Percentiles rank a stretch among this genome's conserved stretches.
Evolutionary conservation across 116 monocot genomes (phyloP).

Genomic region (Posidonia oceanica): DNA sequence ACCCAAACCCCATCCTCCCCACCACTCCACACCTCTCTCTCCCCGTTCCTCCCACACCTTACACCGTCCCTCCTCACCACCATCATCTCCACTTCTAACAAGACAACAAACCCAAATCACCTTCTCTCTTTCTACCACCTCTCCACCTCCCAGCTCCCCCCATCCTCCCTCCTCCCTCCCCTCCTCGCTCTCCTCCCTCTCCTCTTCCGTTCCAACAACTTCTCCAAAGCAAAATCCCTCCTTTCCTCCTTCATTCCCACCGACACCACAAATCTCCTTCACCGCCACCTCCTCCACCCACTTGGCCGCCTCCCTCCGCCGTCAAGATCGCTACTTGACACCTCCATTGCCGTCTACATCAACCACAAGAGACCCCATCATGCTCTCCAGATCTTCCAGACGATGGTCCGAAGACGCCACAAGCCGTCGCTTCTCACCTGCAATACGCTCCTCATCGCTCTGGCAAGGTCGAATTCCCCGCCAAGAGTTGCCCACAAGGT

Average conservation of each 20-base stretch:
- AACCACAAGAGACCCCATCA: slow-evolving; percentile 32
- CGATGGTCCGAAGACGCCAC: slow-evolving; percentile 49
- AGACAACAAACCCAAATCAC: slow-evolving; percentile 2
- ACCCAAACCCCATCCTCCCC: slow-evolving; percentile 6
- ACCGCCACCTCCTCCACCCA: slow-evolving; percentile 41
- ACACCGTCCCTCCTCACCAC: not conserved
- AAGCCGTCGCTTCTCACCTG: slow-evolving; percentile 54
- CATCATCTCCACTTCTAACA: slow-evolving; percentile 23
- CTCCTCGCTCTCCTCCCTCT: slow-evolving; percentile 36
- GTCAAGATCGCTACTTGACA: slow-evolving; percentile 44
- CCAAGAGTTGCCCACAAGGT: slow-evolving; percentile 18
- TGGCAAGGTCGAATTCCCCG: slow-evolving; percentile 34
- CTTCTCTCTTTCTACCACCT: slow-evolving; percentile 18
- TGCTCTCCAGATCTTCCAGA: slow-evolving; percentile 55
- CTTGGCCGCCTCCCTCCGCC: slow-evolving; percentile 13
- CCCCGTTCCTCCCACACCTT: slow-evolving; percentile 10
- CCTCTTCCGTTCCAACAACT: slow-evolving; percentile 30
- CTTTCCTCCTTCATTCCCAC: slow-evolving; percentile 53
- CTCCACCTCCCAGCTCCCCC: slow-evolving; percentile 10
- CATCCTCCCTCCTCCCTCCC: slow-evolving; percentile 14
- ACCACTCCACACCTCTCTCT: slow-evolving; percentile 7
- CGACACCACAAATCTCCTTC: slow-evolving; percentile 37
- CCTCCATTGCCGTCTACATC: slow-evolving; percentile 48
- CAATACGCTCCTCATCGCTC: slow-evolving; percentile 38
- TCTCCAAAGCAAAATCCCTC: slow-evolving; percentile 39